Evolutionary conservation across 2,329 filamentous ascomycete genomes (phyloP), one percentile per base, ranked within the genome.

Genomic region (Pseudonectria buxi): DNA sequence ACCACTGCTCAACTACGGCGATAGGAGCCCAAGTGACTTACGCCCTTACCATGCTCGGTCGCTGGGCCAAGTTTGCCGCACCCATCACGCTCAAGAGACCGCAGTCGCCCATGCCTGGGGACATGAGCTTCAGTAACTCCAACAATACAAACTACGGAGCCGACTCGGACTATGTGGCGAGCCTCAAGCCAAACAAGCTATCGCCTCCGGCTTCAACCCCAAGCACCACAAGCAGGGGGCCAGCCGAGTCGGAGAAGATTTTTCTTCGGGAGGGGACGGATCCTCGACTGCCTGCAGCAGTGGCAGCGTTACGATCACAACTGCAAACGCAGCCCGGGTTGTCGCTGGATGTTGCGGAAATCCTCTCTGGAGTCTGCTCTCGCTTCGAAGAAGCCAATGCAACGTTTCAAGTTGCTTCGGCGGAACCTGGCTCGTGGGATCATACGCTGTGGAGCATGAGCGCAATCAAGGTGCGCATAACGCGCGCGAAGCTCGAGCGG

Each of bases 401-500:
- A 2, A 51, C 57, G 0, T 55, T 68, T 10, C 56, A 59, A 3
- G 48, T 53, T 2, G 45, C 49, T 0, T 53, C 58, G 3, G 44
- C 53, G 0, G 57, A 64, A 6, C 40, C 50, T 0, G 61, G 52
- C n/a, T 50, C 47, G 0, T 58, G 58, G 35, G 62, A 68, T 10
- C 64, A 65, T 33, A 70, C 68, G 30, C 46, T 71, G 0, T 74
- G 69, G 69, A 67, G 66, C 6, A 53, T 72, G 42, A 66, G 64
- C 0, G 64, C 69, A 0, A 59, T 64, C 26, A 72, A 72, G 29
- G 53, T 74, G 1, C 58, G 62, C 14, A 64, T 72, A 24, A 66
- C 65, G 1, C 62, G 62, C 6, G 54, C 62, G 3, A 72, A 71
- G 40, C 43, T 74, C 0, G 66, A 69, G 33, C 57, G 62, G 12